Evolutionary conservation across 116 monocot species (phyloP).

Genomic region (Posidonia oceanica): DNA sequence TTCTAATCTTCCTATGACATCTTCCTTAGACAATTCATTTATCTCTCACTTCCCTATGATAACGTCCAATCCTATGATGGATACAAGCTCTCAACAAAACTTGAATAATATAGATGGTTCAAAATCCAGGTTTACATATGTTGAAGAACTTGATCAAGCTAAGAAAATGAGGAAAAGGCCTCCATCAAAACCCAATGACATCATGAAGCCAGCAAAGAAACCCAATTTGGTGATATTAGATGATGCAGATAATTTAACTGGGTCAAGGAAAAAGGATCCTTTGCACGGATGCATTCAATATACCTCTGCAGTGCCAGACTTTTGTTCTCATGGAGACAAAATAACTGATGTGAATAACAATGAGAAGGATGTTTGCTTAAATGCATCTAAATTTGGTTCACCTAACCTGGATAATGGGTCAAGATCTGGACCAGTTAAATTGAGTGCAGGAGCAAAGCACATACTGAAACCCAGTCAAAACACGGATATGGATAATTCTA

Average conservation of each 20-base stretch:
- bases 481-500: slow-evolving; percentile 21
- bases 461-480: slow-evolving; percentile 36
- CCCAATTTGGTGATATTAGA: slow-evolving; percentile 5
- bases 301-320: slow-evolving; percentile 4
- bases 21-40: slow-evolving; percentile 13
- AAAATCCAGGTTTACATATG: slow-evolving; percentile 10
- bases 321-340: slow-evolving; percentile 7
- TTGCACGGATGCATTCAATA: slow-evolving; percentile 1
- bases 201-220: slow-evolving; percentile 23
- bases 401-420: slow-evolving; percentile 5
- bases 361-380: slow-evolving; percentile 8
- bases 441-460: slow-evolving; percentile 54
- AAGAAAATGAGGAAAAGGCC: slow-evolving; percentile 27
- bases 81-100: slow-evolving; percentile 7
- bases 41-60: not conserved
- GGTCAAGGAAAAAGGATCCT: slow-evolving; percentile 1
- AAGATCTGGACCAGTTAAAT: slow-evolving; percentile 37
- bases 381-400: slow-evolving; percentile 4
- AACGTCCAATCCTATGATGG: slow-evolving; percentile 11
- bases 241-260: slow-evolving; percentile 5
- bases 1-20: slow-evolving; percentile 3
- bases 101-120: slow-evolving; percentile 13
- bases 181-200: slow-evolving; percentile 11
- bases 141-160: slow-evolving; percentile 9
- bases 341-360: not conserved